phyloP scores from a whole-genome alignment of 768 basidiomycete genomes.

The Leccinum sublutescens region DNA sequence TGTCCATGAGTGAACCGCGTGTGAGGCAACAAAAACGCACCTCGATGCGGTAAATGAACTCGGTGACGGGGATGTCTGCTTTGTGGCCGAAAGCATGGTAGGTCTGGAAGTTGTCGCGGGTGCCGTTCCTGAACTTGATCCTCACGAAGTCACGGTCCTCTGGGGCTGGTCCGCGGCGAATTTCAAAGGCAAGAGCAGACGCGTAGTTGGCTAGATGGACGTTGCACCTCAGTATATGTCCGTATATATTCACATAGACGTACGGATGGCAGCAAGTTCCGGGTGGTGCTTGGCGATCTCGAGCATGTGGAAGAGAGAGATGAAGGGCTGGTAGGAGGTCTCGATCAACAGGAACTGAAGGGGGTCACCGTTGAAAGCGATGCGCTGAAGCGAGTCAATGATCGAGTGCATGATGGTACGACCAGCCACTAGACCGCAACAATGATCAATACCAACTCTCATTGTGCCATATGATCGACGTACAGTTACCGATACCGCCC shows the following conservation, averaged over 20 bases:
- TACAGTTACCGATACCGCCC: conserved; percentile 75
- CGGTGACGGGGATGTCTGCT: conserved; percentile 76
- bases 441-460: conserved; percentile 8
- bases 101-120: conserved; percentile 57
- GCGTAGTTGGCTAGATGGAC: conserved; percentile 61
- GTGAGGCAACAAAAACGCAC: conserved; percentile 35
- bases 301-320: conserved; percentile 81
- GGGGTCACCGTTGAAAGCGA: conserved; percentile 77
- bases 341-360: conserved; percentile 76
- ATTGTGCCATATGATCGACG: conserved; percentile 28
- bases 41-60: conserved; percentile 82
- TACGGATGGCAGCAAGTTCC: conserved; percentile 62
- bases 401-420: conserved; percentile 75
- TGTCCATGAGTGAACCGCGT: conserved; percentile 3
- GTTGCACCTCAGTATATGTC: conserved; percentile 11
- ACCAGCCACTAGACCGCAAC: conserved; percentile 61
- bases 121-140: conserved; percentile 85
- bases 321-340: conserved; percentile 88
- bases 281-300: conserved; percentile 58
- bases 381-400: conserved; percentile 67
- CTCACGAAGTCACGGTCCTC: conserved; percentile 80
- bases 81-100: conserved; percentile 74
- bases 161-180: conserved; percentile 71
- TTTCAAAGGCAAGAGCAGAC: conserved; percentile 74
- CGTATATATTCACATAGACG: conserved; percentile 29